These are phyloP conservation scores for Dittrichia graveolens DNA, from an alignment of 129 eudicot genomes.

Conservation along the genomic window DNA sequence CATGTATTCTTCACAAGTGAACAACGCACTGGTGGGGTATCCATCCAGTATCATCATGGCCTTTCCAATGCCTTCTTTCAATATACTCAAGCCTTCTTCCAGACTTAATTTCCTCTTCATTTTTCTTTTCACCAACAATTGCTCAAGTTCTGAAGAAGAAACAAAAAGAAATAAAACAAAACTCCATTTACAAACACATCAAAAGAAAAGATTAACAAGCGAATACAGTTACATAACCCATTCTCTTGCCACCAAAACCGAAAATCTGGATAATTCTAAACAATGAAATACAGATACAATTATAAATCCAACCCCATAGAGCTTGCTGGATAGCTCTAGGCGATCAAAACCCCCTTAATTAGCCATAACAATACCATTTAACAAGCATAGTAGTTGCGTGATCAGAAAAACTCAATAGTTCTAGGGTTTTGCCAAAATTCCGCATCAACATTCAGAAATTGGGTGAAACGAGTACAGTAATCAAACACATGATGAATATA, in stretches of 20 bases:
- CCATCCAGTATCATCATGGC: slow-evolving; percentile 59
- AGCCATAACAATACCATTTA: background rate
- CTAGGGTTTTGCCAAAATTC: slow-evolving; percentile 22
- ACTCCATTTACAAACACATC: slow-evolving; percentile 21
- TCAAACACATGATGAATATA: slow-evolving; percentile 1
- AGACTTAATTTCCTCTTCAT: slow-evolving; percentile 36
- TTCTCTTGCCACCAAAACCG: background rate
- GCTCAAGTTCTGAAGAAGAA: slow-evolving; percentile 17
- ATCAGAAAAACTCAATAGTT: background rate
- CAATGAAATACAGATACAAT: background rate
- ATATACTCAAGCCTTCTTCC: slow-evolving; percentile 41
- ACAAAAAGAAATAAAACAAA: background rate
- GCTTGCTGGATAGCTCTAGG: background rate
- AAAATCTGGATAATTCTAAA: background rate
- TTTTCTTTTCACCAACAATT: background rate
- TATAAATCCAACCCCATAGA: background rate
- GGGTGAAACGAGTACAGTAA: background rate
- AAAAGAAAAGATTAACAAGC: background rate
- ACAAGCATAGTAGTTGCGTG: slow-evolving; percentile 14
- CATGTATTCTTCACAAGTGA: slow-evolving; percentile 53
- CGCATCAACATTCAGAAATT: background rate
- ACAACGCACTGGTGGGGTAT: slow-evolving; percentile 30
- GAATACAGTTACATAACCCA: background rate
- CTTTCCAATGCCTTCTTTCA: slow-evolving; percentile 47
- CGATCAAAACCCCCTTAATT: slow-evolving; percentile 19